A percentile compares a stretch with the other conserved stretches of the same genome.
Conservation (phyloP, 2,329 filamentous ascomycete species). For the Aspergillus chevalieri region DNA sequence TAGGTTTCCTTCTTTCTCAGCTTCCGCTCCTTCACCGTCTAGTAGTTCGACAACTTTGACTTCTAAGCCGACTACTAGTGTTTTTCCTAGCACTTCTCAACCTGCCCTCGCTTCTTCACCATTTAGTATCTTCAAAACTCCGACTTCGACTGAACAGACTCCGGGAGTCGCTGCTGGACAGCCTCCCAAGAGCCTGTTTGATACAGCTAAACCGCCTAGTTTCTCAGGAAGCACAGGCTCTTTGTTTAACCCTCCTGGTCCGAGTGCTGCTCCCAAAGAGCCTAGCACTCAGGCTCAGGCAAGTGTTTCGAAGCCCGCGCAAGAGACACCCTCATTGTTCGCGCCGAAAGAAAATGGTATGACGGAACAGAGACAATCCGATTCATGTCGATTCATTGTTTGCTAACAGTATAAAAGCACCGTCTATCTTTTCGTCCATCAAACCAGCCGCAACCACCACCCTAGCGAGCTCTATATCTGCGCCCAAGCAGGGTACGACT, state of each 20-base stretch:
- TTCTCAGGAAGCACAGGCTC: slow-evolving; percentile 1
- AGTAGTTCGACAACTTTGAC: background rate
- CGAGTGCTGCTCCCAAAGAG: background rate
- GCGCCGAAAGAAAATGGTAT: background rate
- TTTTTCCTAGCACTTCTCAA: slow-evolving; percentile 3
- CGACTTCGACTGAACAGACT: slow-evolving; percentile 6
- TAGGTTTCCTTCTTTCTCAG: background rate
- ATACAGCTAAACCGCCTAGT: slow-evolving; percentile 5
- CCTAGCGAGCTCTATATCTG: background rate
- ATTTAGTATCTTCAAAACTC: slow-evolving; percentile 1
- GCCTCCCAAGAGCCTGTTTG: slow-evolving; percentile 10
- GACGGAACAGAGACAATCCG: background rate
- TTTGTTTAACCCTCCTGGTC: slow-evolving; percentile 6
- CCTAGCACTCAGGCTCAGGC: background rate
- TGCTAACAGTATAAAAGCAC: background rate
- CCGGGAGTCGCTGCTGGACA: slow-evolving; percentile 7
- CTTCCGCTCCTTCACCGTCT: background rate
- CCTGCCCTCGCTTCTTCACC: background rate
- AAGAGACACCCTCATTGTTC: background rate
- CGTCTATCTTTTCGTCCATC: background rate
- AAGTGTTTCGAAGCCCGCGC: slow-evolving; percentile 1
- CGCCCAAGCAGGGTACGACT: background rate
- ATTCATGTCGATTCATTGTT: background rate
- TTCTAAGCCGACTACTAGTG: background rate
- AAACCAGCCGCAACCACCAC: background rate